Conservation (phyloP, 202 grass and related monocot genomes). For the Sporobolus alterniflorus region DNA sequence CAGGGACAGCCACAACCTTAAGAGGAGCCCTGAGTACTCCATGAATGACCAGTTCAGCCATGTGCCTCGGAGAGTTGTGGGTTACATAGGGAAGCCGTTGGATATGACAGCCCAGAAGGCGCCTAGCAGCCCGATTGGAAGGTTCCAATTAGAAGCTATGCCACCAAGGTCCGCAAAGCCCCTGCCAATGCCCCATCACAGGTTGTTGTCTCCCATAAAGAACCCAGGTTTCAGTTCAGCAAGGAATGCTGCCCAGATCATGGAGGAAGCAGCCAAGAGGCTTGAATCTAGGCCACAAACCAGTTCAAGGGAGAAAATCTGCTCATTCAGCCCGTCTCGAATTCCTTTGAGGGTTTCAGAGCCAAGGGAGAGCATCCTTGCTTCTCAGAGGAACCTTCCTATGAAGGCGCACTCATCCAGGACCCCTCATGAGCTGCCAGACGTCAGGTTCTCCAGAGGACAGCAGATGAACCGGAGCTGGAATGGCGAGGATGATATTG, state of each 20-base stretch:
- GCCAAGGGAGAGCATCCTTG: constrained; percentile 41
- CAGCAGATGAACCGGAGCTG: constrained; percentile 48
- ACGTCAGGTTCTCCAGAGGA: constrained; percentile 48
- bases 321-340: constrained; percentile 58
- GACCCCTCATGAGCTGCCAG: constrained; percentile 38
- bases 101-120: constrained; percentile 75
- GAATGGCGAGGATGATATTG: constrained; percentile 77
- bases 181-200: constrained; percentile 51
- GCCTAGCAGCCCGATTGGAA: constrained; percentile 81
- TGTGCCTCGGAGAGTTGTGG: constrained; percentile 43
- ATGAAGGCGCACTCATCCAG: constrained; percentile 58
- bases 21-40: constrained; percentile 61
- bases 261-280: constrained; percentile 89
- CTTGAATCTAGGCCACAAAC: constrained; percentile 68
- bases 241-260: constrained; percentile 79
- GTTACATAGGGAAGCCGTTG: constrained; percentile 66
- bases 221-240: constrained; percentile 69
- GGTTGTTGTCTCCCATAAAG: constrained; percentile 75
- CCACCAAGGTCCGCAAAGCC: constrained; percentile 61
- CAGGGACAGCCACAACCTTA: constrained; percentile 55
- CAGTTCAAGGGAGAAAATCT: constrained; percentile 70
- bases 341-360: constrained; percentile 57
- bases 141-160: constrained; percentile 77
- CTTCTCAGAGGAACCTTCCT: constrained; percentile 46
- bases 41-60: constrained; percentile 46